phyloP scores from a whole-genome alignment of 176 grass and related monocot genomes.

The Oryza meyeriana region DNA sequence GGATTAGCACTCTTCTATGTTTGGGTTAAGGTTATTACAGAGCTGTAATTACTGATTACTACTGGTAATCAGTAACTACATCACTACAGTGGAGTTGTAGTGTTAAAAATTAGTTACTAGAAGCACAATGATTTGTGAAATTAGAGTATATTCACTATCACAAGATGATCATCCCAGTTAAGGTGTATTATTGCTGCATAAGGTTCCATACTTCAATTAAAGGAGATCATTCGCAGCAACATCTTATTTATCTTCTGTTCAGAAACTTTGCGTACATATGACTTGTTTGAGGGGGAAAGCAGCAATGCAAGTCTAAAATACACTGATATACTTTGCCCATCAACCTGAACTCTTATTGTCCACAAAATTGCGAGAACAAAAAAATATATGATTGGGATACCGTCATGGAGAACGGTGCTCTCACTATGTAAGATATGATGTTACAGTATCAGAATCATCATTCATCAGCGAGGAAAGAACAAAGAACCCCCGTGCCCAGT shows the following conservation, averaged over 20 bases:
- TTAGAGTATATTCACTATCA: not conserved
- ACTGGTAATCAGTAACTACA: not conserved
- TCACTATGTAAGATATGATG: not conserved
- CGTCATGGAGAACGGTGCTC: not conserved
- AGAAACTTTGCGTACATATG: not conserved
- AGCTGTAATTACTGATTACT: not conserved
- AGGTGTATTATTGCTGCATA: not conserved
- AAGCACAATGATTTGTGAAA: not conserved
- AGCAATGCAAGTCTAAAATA: not conserved
- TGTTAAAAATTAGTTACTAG: not conserved
- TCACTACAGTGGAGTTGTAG: not conserved
- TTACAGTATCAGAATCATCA: conserved; percentile 15
- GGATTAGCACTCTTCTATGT: not conserved
- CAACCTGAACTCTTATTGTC: conserved; percentile 11
- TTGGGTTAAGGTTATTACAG: not conserved
- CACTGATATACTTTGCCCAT: conserved; percentile 1
- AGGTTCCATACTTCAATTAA: not conserved
- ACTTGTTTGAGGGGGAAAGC: conserved; percentile 5
- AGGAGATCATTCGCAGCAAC: not conserved
- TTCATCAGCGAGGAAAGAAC: not conserved
- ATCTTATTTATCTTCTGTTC: conserved; percentile 6
- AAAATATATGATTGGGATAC: not conserved
- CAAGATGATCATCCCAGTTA: not conserved
- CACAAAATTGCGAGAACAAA: not conserved
- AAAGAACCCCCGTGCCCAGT: not conserved